These are phyloP conservation scores for Trametes cubensis DNA, from an alignment of 768 basidiomycete species.

Conservation along the genomic window DNA sequence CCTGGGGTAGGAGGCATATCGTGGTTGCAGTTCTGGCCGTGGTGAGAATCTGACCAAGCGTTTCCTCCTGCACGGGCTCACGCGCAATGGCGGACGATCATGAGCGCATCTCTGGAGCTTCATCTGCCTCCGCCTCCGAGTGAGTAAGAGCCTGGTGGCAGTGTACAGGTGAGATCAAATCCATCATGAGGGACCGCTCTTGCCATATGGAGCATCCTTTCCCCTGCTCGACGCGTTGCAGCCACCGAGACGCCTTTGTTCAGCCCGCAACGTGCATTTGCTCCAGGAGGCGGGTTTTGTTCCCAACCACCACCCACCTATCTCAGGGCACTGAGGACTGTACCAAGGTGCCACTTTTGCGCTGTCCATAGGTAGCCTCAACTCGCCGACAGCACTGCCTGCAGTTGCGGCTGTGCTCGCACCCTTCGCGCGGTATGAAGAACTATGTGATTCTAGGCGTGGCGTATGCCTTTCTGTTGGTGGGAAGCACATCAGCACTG, in stretches of 20 bases:
- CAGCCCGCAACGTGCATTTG: not conserved
- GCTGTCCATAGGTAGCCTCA: no score
- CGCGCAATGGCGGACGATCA: no score
- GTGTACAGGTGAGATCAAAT: constrained; percentile 13
- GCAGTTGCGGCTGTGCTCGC: no score
- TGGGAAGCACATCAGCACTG: not conserved
- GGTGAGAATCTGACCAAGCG: not conserved
- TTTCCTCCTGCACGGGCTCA: not conserved
- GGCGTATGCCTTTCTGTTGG: not conserved
- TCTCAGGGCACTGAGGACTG: not conserved
- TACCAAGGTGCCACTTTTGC: no score
- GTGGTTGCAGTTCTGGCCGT: not conserved
- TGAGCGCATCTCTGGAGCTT: no score
- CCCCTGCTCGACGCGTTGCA: constrained; percentile 3
- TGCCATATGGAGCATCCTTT: constrained; percentile 14
- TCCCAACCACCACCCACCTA: not conserved
- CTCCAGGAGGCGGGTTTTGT: not conserved
- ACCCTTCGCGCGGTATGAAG: constrained; percentile 8
- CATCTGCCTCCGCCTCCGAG: not conserved
- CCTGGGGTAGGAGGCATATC: constrained; percentile 4
- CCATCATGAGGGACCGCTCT: not conserved
- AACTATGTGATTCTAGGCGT: not conserved
- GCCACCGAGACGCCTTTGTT: constrained; percentile 17
- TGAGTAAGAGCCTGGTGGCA: constrained; percentile 4
- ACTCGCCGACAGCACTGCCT: no score